Conservation (phyloP, 371 early-diverging fungal species). For the Mucor racemosus region DNA sequence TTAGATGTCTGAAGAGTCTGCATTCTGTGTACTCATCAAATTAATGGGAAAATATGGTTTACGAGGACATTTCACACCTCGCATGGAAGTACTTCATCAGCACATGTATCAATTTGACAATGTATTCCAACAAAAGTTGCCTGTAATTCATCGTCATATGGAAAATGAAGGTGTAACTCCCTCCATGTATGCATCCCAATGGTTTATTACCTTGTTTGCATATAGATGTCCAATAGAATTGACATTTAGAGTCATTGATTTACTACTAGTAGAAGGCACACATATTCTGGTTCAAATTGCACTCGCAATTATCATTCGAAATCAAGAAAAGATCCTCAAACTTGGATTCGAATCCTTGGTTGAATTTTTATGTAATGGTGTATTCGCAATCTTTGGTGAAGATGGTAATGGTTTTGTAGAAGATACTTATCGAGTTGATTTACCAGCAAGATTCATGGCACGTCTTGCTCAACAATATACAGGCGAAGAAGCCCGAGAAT, state of each 20-base stretch:
- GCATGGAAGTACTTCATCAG: conserved; percentile 84
- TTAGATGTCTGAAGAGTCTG: conserved; percentile 84
- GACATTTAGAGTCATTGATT: conserved; percentile 87
- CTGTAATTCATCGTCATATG: conserved; percentile 76
- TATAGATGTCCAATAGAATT: conserved; percentile 82
- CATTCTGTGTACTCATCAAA: conserved; percentile 84
- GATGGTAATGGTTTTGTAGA: conserved; percentile 41
- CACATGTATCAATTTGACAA: conserved; percentile 88
- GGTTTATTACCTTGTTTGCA: conserved; percentile 89
- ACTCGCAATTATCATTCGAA: conserved; percentile 81
- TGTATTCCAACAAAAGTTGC: conserved; percentile 74
- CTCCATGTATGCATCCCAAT: conserved; percentile 81
- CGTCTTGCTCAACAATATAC: conserved; percentile 47
- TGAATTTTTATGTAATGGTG: conserved; percentile 80
- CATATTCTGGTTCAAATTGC: conserved; percentile 85
- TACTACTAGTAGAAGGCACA: conserved; percentile 90
- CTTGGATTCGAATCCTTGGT: conserved; percentile 83
- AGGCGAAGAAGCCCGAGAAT: conserved; percentile 46
- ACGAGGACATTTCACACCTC: conserved; percentile 78
- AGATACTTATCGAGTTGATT: conserved; percentile 51
- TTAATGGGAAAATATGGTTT: conserved; percentile 80
- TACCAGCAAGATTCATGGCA: conserved; percentile 36
- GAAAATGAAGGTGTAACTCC: conserved; percentile 71
- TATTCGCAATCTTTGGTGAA: conserved; percentile 70
- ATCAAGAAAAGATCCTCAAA: conserved; percentile 74